Evolutionary conservation across 129 eudicot species (phyloP).

Genomic region (Flaveria robusta): DNA sequence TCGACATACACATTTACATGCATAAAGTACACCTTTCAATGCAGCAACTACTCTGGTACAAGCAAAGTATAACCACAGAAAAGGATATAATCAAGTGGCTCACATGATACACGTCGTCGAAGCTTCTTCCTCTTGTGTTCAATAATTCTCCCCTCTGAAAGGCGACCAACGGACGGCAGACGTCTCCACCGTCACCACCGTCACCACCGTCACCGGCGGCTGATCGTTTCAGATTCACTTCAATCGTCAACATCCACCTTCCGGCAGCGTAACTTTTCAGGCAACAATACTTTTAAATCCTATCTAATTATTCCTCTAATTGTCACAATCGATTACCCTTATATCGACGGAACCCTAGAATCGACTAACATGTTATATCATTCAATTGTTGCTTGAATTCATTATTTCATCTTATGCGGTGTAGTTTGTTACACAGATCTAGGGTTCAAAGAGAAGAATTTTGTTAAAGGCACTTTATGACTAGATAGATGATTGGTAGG

Average conservation of each 20-base stretch:
- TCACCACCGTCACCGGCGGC: conserved; percentile 23
- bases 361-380: background rate
- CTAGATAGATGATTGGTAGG: conserved; percentile 13
- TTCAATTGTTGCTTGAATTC: background rate
- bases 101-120: conserved; percentile 21
- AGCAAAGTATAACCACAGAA: background rate
- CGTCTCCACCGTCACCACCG: conserved; percentile 23
- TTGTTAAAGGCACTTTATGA: background rate
- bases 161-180: conserved; percentile 1
- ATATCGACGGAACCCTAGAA: conserved; percentile 24
- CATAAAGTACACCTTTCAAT: background rate
- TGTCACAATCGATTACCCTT: background rate
- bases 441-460: conserved; percentile 5
- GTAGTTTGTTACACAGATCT: conserved; percentile 16
- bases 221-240: conserved; percentile 24
- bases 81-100: conserved; percentile 20
- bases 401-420: background rate
- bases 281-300: conserved; percentile 10
- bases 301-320: background rate
- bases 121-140: conserved; percentile 15
- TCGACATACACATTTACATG: background rate
- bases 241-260: conserved; percentile 10
- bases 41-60: background rate
- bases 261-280: conserved; percentile 14
- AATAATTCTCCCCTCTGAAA: background rate